Evolutionary conservation across 805 yeast genomes (phyloP).

Genomic region (Candida xyloterini): DNA sequence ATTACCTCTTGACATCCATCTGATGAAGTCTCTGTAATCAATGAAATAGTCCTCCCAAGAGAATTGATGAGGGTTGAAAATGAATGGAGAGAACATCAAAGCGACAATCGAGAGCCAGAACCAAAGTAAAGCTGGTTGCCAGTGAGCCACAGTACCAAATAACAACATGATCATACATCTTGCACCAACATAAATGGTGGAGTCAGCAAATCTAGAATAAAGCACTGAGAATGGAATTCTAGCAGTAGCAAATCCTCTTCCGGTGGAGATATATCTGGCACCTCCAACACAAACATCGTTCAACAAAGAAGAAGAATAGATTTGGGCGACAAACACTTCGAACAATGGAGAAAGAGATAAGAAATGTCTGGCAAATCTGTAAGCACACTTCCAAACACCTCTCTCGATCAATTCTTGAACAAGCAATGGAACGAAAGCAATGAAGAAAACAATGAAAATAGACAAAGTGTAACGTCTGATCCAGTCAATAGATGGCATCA

Average conservation of each 20-base stretch:
- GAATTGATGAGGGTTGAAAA: constrained; percentile 97
- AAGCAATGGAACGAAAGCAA: constrained; percentile 74
- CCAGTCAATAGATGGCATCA: constrained; percentile 76
- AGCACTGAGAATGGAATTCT: constrained; percentile 73
- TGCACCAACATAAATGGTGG: constrained; percentile 82
- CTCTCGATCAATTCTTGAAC: constrained; percentile 80
- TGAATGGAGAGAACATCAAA: constrained; percentile 84
- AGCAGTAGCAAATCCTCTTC: constrained; percentile 82
- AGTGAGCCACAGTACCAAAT: constrained; percentile 70
- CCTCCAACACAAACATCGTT: constrained; percentile 80
- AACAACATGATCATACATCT: constrained; percentile 69
- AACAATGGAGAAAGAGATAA: constrained; percentile 73
- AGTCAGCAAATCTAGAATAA: constrained; percentile 75
- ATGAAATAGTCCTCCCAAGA: constrained; percentile 94
- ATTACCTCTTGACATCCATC: constrained; percentile 91
- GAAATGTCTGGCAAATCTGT: constrained; percentile 67
- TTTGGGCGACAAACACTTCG: constrained; percentile 80
- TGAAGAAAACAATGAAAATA: constrained; percentile 77
- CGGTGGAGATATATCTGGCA: constrained; percentile 83
- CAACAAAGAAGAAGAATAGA: constrained; percentile 66
- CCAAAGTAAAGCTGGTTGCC: constrained; percentile 96
- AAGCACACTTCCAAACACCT: constrained; percentile 73
- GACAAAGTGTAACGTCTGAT: constrained; percentile 76
- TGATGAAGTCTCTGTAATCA: constrained; percentile 90
- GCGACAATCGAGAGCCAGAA: constrained; percentile 94